Evolutionary conservation across 2,329 filamentous ascomycete species (phyloP), one percentile per base, ranked within the genome.

Genomic region (Ceratocystis colombiana): DNA sequence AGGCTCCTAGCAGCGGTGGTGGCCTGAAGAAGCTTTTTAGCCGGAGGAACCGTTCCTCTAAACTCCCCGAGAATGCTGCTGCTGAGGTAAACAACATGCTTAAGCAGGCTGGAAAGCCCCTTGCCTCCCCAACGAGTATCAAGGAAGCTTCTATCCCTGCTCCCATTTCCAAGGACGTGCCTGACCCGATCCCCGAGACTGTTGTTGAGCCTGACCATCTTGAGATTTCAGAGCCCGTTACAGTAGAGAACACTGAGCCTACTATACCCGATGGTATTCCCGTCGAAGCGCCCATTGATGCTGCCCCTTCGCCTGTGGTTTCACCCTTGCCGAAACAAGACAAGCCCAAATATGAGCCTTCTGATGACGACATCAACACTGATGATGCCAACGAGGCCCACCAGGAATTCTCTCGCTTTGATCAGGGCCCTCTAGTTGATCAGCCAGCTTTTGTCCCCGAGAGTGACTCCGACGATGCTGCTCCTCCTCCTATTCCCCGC

Each of bases 361-460:
- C 79, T 1, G 76, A 79, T 17, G 82, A 81, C 5, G 82, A 81
- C 3, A 79, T 87, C 45, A 82, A 84, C 71, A 85, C 80, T 0
- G 76, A 77, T 7, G 83, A 88, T 69, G 81, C 80, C 6, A 76
- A 77, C 53, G 81, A 87, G 70, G 82, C 84, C n/a, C 77, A 79
- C 41, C 76, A 81, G 10, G 86, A 86, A 66, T 85, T 85, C 70
- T 78, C 82, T 17, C 80, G 79, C 28, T 97, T 97, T 72, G 88
- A 94, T 72, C 93, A 97, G 76, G 94, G 92, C 1, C 94, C 94
- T 1, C 81, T 96, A 28, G 76, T 83, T 8, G 91, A 97, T 66
- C 88, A 94, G 74, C 93, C 94, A 2, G 89, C 91, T 0, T 96
- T 95, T 72, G 80, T 84, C 10, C 89, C 89, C 0, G 78, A 79